Percentiles rank a stretch among this genome's conserved stretches.
Evolutionary conservation across 2,329 filamentous ascomycete genomes (phyloP).

Genomic region (Talaromyces atroroseus): DNA sequence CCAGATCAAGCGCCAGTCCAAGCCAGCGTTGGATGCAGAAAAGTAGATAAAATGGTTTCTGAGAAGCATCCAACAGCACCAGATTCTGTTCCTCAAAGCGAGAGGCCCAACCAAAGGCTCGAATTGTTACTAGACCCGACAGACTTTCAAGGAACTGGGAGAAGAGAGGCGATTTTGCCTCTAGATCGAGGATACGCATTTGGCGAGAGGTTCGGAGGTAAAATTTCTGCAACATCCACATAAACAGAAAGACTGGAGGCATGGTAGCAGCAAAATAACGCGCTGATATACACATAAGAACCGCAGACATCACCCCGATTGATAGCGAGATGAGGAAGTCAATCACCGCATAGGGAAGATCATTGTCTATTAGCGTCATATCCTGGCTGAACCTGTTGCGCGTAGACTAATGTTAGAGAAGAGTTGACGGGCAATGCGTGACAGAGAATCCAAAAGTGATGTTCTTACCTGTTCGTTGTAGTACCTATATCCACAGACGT

Average conservation of each 20-base stretch:
- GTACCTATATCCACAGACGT: conserved; percentile 35
- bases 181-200: conserved; percentile 56
- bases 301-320: conserved; percentile 31
- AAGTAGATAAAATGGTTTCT: conserved; percentile 54
- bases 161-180: conserved; percentile 56
- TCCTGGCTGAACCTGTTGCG: conserved; percentile 33
- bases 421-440: background rate
- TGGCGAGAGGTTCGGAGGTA: conserved; percentile 59
- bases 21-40: conserved; percentile 56
- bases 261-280: conserved; percentile 43
- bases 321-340: conserved; percentile 27
- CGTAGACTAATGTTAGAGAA: background rate
- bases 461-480: conserved; percentile 37
- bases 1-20: conserved; percentile 44
- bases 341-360: conserved; percentile 37
- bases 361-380: conserved; percentile 40
- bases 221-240: conserved; percentile 51
- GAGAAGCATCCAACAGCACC: conserved; percentile 48
- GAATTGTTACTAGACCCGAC: conserved; percentile 51
- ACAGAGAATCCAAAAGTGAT: background rate
- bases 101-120: conserved; percentile 51
- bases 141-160: conserved; percentile 54
- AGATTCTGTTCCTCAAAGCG: conserved; percentile 43
- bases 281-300: conserved; percentile 45
- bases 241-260: conserved; percentile 44